Evolutionary conservation across 106 monocot species (phyloP), one percentile per base, ranked within the genome.

Genomic region (Alisma plantagoaquatica): DNA sequence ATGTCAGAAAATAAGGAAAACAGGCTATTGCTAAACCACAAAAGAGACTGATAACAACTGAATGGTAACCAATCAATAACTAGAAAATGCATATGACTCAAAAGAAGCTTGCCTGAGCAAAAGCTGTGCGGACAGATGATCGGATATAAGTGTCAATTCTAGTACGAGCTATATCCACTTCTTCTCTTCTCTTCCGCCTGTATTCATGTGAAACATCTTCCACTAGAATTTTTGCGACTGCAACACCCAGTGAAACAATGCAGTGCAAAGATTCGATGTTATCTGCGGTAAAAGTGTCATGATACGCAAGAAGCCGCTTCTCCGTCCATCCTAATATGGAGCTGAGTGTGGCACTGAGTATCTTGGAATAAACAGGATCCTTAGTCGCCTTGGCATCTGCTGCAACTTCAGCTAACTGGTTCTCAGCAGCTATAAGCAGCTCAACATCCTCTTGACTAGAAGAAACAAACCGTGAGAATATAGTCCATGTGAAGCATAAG

Each of bases 251-350:
- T 18, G 88, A 81, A 20, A 96, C 89, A 57, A 96, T 76, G 63
- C 51, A 71, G 29, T 89, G 72, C 96, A 96, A 89, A 25, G 67
- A 81, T 46, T 89, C 89, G 60, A 96, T 75, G 51, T 79, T 96
- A 57, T 55, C 55, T 21, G 70, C 15, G 67, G 65, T 62, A 56
- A 96, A 96, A 19, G 89, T 89, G 41, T 96, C 96, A 51, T 96
- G 96, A 47, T 96, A 96, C 33, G 89, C 78, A 64, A 96, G 76
- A 49, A 96, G 96, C 44, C 89, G 68, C 63, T 96, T 80, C 59
- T 96, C 96, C 50, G 96, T 51, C 96, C 96, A 96, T 44, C 81
- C 73, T 78, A 89, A 70, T 70, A 96, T 85, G 7, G 89, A 81
- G 60, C 76, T 89, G 54, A 96, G 71, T 49, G 70, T 85, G 38